phyloP scores from a whole-genome alignment of 169 alveolate genomes.

The Perkinsus olseni region DNA sequence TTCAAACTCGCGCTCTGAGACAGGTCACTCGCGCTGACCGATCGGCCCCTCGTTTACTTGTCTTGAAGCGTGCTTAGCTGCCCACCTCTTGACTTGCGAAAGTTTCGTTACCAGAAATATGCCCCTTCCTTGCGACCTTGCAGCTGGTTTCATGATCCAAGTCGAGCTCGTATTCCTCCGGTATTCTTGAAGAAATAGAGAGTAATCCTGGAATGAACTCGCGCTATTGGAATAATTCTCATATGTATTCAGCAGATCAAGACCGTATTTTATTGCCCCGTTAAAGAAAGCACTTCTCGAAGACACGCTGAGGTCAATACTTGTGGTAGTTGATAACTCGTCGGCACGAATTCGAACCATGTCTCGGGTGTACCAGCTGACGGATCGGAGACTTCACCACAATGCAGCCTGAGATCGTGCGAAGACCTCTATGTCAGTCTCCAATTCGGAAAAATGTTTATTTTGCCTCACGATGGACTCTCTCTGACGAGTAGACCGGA shows the following conservation, averaged over 20 bases:
- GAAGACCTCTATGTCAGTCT: conserved; percentile 5
- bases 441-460: too few species aligned
- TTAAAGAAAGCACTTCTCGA: too few species aligned
- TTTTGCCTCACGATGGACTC: too few species aligned
- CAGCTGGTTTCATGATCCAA: conserved; percentile 88
- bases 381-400: conserved; percentile 22
- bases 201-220: conserved; percentile 77
- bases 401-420: conserved; percentile 57
- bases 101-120: conserved; percentile 78
- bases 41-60: not conserved
- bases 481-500: too few species aligned
- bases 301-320: too few species aligned
- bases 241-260: not conserved
- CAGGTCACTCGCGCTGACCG: too few species aligned
- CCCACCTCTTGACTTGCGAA: conserved; percentile 71
- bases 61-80: conserved; percentile 19
- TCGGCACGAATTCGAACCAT: conserved; percentile 55
- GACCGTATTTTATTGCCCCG: too few species aligned
- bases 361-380: not conserved
- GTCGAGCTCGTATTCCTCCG: conserved; percentile 58
- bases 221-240: not conserved
- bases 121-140: conserved; percentile 86
- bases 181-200: conserved; percentile 82
- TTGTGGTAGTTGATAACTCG: conserved; percentile 57
- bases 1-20: too few species aligned